Evolutionary conservation across 208 protist genomes (phyloP).

Genomic region (Wallacemonas sp.): DNA sequence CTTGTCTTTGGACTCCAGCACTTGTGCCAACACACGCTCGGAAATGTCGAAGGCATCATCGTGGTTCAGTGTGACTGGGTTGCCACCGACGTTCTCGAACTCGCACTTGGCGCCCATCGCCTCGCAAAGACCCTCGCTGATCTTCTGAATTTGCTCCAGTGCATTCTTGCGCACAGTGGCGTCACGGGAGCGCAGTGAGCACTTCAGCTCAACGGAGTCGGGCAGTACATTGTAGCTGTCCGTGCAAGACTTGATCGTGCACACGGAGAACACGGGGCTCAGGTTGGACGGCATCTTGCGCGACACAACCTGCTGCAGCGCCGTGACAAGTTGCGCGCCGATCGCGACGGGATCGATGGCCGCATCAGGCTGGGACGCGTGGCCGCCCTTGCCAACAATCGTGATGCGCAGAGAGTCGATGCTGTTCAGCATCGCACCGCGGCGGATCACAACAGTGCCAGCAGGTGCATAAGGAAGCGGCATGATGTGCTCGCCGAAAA

Average conservation of each 20-base stretch:
- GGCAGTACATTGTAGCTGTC: slow-evolving; percentile 70
- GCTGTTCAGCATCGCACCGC: slow-evolving; percentile 30
- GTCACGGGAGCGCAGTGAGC: slow-evolving; percentile 49
- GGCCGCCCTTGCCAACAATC: slow-evolving; percentile 47
- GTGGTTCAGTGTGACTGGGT: slow-evolving; percentile 54
- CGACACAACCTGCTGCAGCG: slow-evolving; percentile 56
- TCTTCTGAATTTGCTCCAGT: slow-evolving; percentile 30
- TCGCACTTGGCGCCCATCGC: slow-evolving; percentile 35
- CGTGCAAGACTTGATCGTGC: slow-evolving; percentile 35
- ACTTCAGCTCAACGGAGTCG: slow-evolving; percentile 42
- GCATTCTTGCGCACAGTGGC: slow-evolving; percentile 29
- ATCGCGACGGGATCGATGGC: slow-evolving; percentile 54
- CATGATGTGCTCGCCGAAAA: slow-evolving; percentile 55
- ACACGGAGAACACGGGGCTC: slow-evolving; percentile 50
- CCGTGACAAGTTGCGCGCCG: slow-evolving; percentile 34
- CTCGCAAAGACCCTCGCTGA: slow-evolving; percentile 29
- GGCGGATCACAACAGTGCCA: not conserved
- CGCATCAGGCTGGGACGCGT: slow-evolving; percentile 60
- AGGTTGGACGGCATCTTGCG: slow-evolving; percentile 36
- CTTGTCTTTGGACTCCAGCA: slow-evolving; percentile 27
- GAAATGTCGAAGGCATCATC: slow-evolving; percentile 34
- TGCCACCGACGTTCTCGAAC: slow-evolving; percentile 34
- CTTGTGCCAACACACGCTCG: slow-evolving; percentile 32
- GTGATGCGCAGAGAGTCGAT: slow-evolving; percentile 36
- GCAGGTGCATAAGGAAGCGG: too few species aligned